A percentile compares a stretch with the other conserved stretches of the same genome.
phyloP scores from a whole-genome alignment of 108 stramenopile genomes.

The Skeletonema costatum region DNA sequence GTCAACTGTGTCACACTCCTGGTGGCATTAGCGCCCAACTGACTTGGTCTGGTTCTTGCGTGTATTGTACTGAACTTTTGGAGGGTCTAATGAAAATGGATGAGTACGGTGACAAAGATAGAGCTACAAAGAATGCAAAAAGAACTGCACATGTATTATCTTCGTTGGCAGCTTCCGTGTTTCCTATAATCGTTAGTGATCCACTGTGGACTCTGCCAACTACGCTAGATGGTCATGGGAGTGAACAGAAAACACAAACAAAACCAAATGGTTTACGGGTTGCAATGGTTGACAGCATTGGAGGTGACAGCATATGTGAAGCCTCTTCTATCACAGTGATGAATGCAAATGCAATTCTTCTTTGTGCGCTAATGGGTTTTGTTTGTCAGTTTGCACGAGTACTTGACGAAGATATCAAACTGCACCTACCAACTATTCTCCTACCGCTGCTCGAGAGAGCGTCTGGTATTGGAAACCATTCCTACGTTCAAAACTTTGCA shows the following conservation, averaged over 20 bases:
- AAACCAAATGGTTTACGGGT: neutral
- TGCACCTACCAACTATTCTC: conserved; percentile 38
- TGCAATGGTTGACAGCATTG: neutral
- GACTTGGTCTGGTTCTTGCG: conserved; percentile 26
- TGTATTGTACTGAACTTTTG: conserved; percentile 29
- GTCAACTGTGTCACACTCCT: neutral
- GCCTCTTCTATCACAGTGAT: conserved; percentile 25
- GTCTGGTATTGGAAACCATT: conserved; percentile 41
- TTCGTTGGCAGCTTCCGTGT: conserved; percentile 37
- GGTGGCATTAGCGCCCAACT: neutral
- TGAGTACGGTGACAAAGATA: neutral
- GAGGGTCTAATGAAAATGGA: conserved; percentile 3
- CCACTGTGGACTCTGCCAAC: conserved; percentile 49
- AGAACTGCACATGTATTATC: conserved; percentile 16
- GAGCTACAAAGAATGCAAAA: neutral
- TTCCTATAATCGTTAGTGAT: conserved; percentile 37
- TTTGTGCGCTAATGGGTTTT: conserved; percentile 41
- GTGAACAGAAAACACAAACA: neutral
- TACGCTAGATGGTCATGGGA: neutral
- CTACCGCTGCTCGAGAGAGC: conserved; percentile 51
- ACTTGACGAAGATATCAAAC: conserved; percentile 21
- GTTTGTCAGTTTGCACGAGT: conserved; percentile 25
- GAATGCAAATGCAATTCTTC: conserved; percentile 45
- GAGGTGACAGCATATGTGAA: neutral
- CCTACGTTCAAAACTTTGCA: conserved; percentile 35